Conservation (phyloP, 495 filamentous ascomycete genomes). For the Trypethelium eluteriae region DNA sequence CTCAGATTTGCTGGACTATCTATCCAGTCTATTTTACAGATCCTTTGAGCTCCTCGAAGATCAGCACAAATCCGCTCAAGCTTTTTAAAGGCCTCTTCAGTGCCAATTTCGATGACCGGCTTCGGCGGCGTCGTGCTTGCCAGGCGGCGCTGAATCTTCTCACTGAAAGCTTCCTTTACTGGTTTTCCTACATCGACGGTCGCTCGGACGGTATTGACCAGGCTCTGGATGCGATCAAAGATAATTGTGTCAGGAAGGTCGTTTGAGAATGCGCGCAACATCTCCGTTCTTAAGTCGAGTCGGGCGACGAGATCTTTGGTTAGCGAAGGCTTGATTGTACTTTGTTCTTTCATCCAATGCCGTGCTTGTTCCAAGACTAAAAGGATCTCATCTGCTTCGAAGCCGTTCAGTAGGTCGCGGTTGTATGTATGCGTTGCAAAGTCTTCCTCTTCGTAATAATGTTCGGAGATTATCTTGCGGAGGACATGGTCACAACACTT, state of each 20-base stretch:
- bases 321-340: slow-evolving; percentile 46
- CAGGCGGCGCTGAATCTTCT: slow-evolving; percentile 78
- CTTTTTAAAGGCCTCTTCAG: slow-evolving; percentile 61
- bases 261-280: slow-evolving; percentile 1
- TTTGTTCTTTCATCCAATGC: slow-evolving; percentile 43
- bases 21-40: slow-evolving; percentile 1
- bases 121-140: slow-evolving; percentile 90
- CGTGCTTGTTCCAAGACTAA: slow-evolving; percentile 55
- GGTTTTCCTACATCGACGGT: slow-evolving; percentile 55
- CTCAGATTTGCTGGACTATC: slow-evolving; percentile 5
- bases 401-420: slow-evolving; percentile 59
- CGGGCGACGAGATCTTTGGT: neutral
- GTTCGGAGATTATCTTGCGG: slow-evolving; percentile 61
- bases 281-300: slow-evolving; percentile 6
- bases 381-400: slow-evolving; percentile 51
- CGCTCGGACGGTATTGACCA: slow-evolving; percentile 39
- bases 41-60: slow-evolving; percentile 45
- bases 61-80: slow-evolving; percentile 66
- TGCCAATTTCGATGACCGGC: slow-evolving; percentile 70
- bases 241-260: neutral
- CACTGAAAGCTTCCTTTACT: slow-evolving; percentile 73
- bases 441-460: slow-evolving; percentile 96
- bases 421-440: slow-evolving; percentile 87
- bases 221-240: slow-evolving; percentile 6
- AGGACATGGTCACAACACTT: slow-evolving; percentile 79